phyloP scores from a whole-genome alignment of 208 protist species.

The Porcisia deanei region DNA sequence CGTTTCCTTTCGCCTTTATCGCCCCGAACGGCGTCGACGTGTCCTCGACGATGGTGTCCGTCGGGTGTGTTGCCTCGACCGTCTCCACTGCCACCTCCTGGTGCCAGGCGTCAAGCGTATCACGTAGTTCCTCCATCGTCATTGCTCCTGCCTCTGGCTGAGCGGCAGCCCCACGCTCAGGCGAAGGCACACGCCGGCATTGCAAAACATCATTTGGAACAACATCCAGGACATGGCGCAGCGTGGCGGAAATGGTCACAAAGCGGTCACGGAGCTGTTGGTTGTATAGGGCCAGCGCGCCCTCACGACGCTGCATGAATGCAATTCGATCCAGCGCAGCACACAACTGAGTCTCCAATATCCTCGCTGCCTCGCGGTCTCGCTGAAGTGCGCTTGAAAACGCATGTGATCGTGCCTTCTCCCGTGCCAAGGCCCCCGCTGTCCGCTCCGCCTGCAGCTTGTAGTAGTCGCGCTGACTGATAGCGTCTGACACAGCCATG shows the following conservation, averaged over 20 bases:
- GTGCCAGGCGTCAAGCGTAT: conserved; percentile 22
- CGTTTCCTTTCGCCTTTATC: background rate
- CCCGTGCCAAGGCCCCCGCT: conserved; percentile 16
- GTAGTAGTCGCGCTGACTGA: conserved; percentile 70
- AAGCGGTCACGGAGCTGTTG: conserved; percentile 38
- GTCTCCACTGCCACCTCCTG: conserved; percentile 6
- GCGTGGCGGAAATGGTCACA: conserved; percentile 40
- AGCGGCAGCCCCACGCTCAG: background rate
- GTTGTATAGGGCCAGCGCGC: conserved; percentile 35
- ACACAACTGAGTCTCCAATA: conserved; percentile 43
- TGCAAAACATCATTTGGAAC: conserved; percentile 14
- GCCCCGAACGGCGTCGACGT: background rate
- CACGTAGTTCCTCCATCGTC: conserved; percentile 16
- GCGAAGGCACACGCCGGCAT: conserved; percentile 9
- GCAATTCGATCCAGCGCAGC: conserved; percentile 38
- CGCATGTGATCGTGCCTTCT: conserved; percentile 27
- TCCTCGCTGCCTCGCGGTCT: conserved; percentile 29
- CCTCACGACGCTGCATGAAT: conserved; percentile 27
- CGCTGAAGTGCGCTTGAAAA: conserved; percentile 29
- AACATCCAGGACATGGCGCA: conserved; percentile 47
- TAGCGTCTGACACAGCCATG: conserved; percentile 16
- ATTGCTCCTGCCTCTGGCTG: background rate
- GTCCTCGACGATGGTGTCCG: background rate
- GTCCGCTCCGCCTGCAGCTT: conserved; percentile 57
- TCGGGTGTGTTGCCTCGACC: background rate